Evolutionary conservation across 768 basidiomycete genomes (phyloP).

Genomic region (Termitomyces titanicus): DNA sequence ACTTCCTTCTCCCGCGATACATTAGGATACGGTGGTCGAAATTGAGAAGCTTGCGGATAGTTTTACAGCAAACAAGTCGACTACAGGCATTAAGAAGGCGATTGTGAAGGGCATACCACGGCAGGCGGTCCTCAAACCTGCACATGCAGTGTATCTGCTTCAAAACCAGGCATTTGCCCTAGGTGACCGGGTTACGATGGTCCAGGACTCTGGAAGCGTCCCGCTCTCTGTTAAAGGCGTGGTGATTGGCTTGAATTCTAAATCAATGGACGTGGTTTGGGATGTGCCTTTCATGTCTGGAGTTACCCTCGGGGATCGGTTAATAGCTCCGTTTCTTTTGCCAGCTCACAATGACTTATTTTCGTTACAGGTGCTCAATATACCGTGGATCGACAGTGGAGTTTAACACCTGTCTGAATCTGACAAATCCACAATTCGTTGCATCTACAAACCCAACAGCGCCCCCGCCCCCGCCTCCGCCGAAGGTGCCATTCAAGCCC

Average conservation of each 20-base stretch:
- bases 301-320: constrained; percentile 81
- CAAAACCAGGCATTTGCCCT: constrained; percentile 85
- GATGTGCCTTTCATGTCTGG: constrained; percentile 96
- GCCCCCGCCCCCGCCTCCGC: constrained; percentile 47
- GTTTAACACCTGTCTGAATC: constrained; percentile 85
- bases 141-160: constrained; percentile 84
- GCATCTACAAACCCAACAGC: constrained; percentile 65
- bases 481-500: constrained; percentile 58
- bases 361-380: constrained; percentile 66
- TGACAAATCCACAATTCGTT: constrained; percentile 82
- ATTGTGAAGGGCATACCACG: constrained; percentile 93
- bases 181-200: constrained; percentile 95
- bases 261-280: constrained; percentile 94
- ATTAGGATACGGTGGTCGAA: constrained; percentile 70
- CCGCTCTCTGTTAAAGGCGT: constrained; percentile 91
- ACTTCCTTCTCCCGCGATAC: not conserved
- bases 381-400: constrained; percentile 90
- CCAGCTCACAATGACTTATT: not conserved
- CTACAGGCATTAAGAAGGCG: constrained; percentile 77
- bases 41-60: constrained; percentile 77
- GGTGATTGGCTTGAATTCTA: constrained; percentile 83
- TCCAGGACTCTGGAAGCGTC: constrained; percentile 90
- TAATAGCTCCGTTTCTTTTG: constrained; percentile 6
- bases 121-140: constrained; percentile 89
- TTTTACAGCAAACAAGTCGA: constrained; percentile 57